These are phyloP conservation scores for Globisporangium ultimum DNA, from an alignment of 352 stramenopile species.

Conservation along the genomic window DNA sequence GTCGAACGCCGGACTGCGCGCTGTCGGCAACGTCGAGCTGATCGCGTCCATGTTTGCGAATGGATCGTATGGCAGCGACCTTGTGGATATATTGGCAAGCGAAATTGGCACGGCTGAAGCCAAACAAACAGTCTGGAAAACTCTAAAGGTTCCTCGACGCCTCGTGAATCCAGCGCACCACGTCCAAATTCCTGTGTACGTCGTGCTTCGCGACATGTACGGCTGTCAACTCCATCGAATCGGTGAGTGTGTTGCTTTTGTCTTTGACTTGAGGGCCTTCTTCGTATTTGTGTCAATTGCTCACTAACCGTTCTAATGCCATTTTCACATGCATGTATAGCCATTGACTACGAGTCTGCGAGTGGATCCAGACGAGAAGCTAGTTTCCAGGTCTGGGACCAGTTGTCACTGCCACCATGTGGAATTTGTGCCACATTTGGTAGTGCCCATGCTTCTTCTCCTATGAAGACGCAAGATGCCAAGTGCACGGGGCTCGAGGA, in stretches of 20 bases:
- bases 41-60: constrained; percentile 30
- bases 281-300: neutral
- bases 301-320: constrained; percentile 9
- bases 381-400: constrained; percentile 33
- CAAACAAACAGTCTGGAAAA: constrained; percentile 3
- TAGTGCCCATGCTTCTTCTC: neutral
- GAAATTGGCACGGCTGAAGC: constrained; percentile 16
- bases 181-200: constrained; percentile 27
- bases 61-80: constrained; percentile 28
- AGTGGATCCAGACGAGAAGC: neutral
- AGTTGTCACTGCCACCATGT: constrained; percentile 45
- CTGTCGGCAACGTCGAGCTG: constrained; percentile 23
- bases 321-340: constrained; percentile 5
- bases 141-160: constrained; percentile 10
- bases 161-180: neutral
- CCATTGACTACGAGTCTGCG: constrained; percentile 14
- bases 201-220: constrained; percentile 43
- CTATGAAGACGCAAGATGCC: constrained; percentile 3
- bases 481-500: constrained; percentile 33
- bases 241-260: constrained; percentile 27
- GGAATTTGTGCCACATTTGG: constrained; percentile 52
- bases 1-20: constrained; percentile 37
- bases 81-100: constrained; percentile 17
- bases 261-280: neutral
- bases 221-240: constrained; percentile 60